These are phyloP conservation scores for Coniochaeta pulveracea DNA, from an alignment of 2,329 filamentous ascomycete genomes.

Conservation along the genomic window DNA sequence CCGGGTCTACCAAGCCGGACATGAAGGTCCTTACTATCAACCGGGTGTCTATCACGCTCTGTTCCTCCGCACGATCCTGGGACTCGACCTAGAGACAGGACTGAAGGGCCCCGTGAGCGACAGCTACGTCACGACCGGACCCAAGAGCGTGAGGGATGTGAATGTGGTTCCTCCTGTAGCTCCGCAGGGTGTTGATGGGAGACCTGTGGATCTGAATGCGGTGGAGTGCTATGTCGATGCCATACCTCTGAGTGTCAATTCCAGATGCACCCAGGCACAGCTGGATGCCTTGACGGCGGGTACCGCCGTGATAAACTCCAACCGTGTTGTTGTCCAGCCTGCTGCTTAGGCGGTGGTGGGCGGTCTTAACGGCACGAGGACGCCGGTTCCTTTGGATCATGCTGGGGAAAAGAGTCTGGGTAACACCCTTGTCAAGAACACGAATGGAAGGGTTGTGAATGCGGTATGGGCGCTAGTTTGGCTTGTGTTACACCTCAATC, in stretches of 20 bases:
- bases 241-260: neutral
- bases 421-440: too few species aligned
- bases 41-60: slow-evolving; percentile 36
- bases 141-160: slow-evolving; percentile 2
- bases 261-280: neutral
- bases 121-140: slow-evolving; percentile 8
- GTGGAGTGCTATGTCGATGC: slow-evolving; percentile 2
- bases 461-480: too few species aligned
- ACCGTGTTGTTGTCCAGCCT: slow-evolving; percentile 1
- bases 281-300: slow-evolving; percentile 1
- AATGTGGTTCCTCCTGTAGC: neutral
- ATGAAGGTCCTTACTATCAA: slow-evolving; percentile 30
- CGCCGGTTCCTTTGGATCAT: too few species aligned
- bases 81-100: slow-evolving; percentile 40
- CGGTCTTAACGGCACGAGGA: too few species aligned
- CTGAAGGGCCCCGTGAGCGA: slow-evolving; percentile 20
- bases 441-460: too few species aligned
- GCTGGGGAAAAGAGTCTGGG: too few species aligned
- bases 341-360: slow-evolving; percentile 1
- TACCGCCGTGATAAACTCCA: neutral
- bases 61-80: slow-evolving; percentile 33
- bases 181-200: too few species aligned
- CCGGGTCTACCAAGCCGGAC: slow-evolving; percentile 31
- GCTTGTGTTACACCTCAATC: too few species aligned
- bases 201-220: too few species aligned